These are phyloP conservation scores for Fraxinus paxiana DNA, from an alignment of 305 asterid genomes.

Conservation along the genomic window DNA sequence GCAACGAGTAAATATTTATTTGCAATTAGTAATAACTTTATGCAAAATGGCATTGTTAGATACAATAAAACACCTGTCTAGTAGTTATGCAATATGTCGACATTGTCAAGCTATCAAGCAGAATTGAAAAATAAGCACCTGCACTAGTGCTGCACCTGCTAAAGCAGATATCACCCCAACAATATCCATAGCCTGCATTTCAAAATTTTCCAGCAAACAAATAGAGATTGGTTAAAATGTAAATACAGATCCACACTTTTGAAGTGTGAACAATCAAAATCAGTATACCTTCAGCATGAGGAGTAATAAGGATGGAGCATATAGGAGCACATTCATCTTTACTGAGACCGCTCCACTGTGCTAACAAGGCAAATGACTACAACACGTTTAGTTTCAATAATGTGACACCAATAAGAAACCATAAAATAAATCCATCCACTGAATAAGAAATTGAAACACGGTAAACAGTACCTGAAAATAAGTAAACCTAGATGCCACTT, in stretches of 20 bases:
- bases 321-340: slow-evolving; percentile 93
- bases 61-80: neutral
- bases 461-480: slow-evolving; percentile 67
- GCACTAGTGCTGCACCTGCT: slow-evolving; percentile 86
- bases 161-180: slow-evolving; percentile 82
- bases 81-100: slow-evolving; percentile 2
- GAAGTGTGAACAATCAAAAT: slow-evolving; percentile 10
- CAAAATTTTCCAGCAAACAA: slow-evolving; percentile 24
- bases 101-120: slow-evolving; percentile 1
- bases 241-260: slow-evolving; percentile 13
- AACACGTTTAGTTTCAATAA: slow-evolving; percentile 38
- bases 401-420: slow-evolving; percentile 21
- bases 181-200: slow-evolving; percentile 75
- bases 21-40: neutral
- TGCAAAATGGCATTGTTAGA: slow-evolving; percentile 1
- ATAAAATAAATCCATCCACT: slow-evolving; percentile 6
- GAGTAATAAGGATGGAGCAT: slow-evolving; percentile 72
- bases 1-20: neutral
- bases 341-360: slow-evolving; percentile 90
- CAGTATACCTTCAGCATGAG: slow-evolving; percentile 64
- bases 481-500: slow-evolving; percentile 92
- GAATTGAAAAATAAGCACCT: slow-evolving; percentile 50
- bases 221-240: slow-evolving; percentile 17
- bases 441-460: neutral
- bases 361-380: slow-evolving; percentile 47